Percentiles rank a stretch among this genome's conserved stretches.
phyloP scores from a whole-genome alignment of 257 asterid species.

The Agastache rugosa region DNA sequence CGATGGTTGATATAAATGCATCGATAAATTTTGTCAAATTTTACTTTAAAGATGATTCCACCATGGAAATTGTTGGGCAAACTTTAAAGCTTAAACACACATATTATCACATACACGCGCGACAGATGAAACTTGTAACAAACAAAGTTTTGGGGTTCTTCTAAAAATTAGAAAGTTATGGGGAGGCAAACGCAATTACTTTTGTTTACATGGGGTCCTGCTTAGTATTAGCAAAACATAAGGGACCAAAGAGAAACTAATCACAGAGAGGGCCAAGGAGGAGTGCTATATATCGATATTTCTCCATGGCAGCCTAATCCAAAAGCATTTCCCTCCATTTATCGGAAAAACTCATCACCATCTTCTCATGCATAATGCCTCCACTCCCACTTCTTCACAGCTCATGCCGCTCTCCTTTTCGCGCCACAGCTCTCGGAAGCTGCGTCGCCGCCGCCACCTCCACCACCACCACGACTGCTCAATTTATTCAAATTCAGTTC shows the following conservation, averaged over 20 bases:
- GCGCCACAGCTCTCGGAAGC: slow-evolving; percentile 24
- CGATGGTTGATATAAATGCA: no score
- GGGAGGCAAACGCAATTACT: neutral
- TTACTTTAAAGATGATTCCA: no score
- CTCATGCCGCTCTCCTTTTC: slow-evolving; percentile 30
- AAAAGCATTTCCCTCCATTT: slow-evolving; percentile 38
- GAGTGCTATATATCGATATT: neutral
- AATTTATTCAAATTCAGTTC: slow-evolving; percentile 39
- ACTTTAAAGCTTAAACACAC: no score
- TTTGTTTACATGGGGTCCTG: neutral
- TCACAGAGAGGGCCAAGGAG: neutral
- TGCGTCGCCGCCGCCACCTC: slow-evolving; percentile 19
- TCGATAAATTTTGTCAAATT: no score
- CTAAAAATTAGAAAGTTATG: neutral
- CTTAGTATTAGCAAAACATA: slow-evolving; percentile 3
- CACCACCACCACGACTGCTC: slow-evolving; percentile 15
- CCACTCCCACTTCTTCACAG: slow-evolving; percentile 29
- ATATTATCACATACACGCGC: no score
- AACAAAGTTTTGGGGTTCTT: neutral
- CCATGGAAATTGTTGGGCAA: no score
- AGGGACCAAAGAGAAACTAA: neutral
- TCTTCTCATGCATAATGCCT: slow-evolving; percentile 41
- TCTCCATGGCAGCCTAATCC: slow-evolving; percentile 36
- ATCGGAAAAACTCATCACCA: slow-evolving; percentile 29
- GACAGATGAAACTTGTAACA: no score